These are phyloP conservation scores for Fusarium pseudoanthophilum DNA, from an alignment of 2,329 filamentous ascomycete genomes.

Conservation along the genomic window DNA sequence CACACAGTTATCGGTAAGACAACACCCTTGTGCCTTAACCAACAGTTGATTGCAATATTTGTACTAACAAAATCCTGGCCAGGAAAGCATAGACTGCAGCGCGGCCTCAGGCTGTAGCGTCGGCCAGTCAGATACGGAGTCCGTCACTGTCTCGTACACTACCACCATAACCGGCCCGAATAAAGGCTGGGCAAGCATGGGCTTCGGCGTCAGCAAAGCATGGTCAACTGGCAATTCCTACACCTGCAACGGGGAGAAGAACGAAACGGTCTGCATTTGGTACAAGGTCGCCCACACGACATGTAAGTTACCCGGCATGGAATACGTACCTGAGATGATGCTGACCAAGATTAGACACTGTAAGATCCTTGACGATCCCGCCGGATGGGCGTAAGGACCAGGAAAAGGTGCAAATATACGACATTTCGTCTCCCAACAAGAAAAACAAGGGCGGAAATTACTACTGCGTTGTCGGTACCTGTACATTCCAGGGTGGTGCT, in stretches of 20 bases:
- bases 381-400: too few species aligned
- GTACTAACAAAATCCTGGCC: neutral
- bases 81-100: neutral
- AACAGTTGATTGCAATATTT: neutral
- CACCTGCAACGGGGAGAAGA: neutral
- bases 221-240: neutral
- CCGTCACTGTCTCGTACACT: neutral
- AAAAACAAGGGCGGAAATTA: neutral
- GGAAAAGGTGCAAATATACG: too few species aligned
- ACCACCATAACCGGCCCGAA: accelerated
- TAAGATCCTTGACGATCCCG: too few species aligned
- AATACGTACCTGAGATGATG: neutral
- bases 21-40: neutral
- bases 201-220: neutral
- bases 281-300: neutral
- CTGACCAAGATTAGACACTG: neutral
- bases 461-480: neutral
- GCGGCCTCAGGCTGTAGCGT: neutral
- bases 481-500: neutral
- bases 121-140: neutral
- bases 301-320: neutral
- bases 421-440: neutral
- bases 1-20: neutral
- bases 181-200: neutral
- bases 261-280: neutral